A percentile compares a stretch with the other conserved stretches of the same genome.
phyloP scores from a whole-genome alignment of 2,329 filamentous ascomycete genomes.

The Gaeumannomyces tritici region DNA sequence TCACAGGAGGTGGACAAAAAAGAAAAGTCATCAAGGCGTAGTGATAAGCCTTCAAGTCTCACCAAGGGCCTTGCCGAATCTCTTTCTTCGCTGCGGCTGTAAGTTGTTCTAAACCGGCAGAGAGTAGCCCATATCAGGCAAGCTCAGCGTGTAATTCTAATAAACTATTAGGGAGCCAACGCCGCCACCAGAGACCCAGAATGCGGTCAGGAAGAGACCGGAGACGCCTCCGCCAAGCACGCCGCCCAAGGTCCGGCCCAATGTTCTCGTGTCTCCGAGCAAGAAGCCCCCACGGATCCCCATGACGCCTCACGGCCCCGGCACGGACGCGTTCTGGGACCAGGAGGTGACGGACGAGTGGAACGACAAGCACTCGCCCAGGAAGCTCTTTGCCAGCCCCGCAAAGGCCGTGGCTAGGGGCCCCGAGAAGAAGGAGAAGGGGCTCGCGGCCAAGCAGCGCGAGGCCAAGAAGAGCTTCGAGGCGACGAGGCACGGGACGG shows the following conservation, averaged over 20 bases:
- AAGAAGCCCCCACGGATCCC: constrained; percentile 35
- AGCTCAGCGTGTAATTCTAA: neutral
- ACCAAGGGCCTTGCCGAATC: neutral
- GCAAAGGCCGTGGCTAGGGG: constrained; percentile 2
- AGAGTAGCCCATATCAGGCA: neutral
- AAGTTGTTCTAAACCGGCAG: neutral
- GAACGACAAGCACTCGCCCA: constrained; percentile 46
- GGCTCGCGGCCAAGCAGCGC: constrained; percentile 21
- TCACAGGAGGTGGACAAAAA: neutral
- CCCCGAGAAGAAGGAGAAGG: constrained; percentile 19
- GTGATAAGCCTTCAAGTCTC: neutral
- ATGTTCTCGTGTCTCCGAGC: constrained; percentile 19
- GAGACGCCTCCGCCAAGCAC: constrained; percentile 10
- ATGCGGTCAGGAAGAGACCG: neutral
- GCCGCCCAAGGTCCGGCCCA: constrained; percentile 6
- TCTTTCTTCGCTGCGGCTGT: constrained; percentile 1
- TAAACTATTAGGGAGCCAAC: neutral
- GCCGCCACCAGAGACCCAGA: neutral
- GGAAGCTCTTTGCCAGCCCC: constrained; percentile 16
- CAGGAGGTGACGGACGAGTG: constrained; percentile 50
- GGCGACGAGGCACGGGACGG: constrained; percentile 50
- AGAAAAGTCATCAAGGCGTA: neutral
- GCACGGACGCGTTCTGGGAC: constrained; percentile 50
- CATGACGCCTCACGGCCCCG: constrained; percentile 41
- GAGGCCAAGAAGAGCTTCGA: constrained; percentile 53